Percentiles rank a stretch among this genome's conserved stretches.
phyloP scores from a whole-genome alignment of 2,329 filamentous ascomycete species.

The Gaeumannomyces sp. region DNA sequence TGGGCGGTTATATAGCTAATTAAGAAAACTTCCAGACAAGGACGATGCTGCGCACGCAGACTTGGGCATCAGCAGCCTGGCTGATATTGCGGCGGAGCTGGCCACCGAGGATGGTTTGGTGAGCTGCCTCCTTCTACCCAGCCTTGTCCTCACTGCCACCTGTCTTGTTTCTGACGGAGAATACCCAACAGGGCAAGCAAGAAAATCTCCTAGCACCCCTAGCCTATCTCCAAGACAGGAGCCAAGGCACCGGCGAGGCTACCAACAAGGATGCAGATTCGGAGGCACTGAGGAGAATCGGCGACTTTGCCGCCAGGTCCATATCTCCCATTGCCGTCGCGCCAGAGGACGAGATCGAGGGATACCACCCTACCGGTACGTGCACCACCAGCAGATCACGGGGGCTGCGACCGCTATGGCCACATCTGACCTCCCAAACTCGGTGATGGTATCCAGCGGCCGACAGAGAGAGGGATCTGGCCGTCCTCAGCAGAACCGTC shows the following conservation, averaged over 20 bases:
- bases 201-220: slow-evolving; percentile 10
- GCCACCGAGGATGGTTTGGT: slow-evolving; percentile 2
- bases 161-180: not conserved
- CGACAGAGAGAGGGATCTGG: slow-evolving; percentile 1
- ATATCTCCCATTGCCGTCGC: slow-evolving; percentile 12
- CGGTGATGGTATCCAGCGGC: not conserved
- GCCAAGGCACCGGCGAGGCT: not conserved
- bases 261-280: not conserved
- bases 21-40: too few species aligned
- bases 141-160: not conserved
- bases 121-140: not conserved
- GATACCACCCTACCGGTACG: slow-evolving; percentile 9
- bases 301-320: slow-evolving; percentile 11
- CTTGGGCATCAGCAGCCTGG: not conserved
- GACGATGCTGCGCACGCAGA: not conserved
- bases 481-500: slow-evolving; percentile 10
- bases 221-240: slow-evolving; percentile 8
- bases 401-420: not conserved
- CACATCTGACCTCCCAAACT: not conserved
- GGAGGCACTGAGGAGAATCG: slow-evolving; percentile 3
- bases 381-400: not conserved
- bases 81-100: not conserved
- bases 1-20: not conserved
- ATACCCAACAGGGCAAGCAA: slow-evolving; percentile 7
- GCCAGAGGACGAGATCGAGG: slow-evolving; percentile 6